phyloP scores from a whole-genome alignment of 1,284 basidiomycete species.

The Ceratobasidium sp. region DNA sequence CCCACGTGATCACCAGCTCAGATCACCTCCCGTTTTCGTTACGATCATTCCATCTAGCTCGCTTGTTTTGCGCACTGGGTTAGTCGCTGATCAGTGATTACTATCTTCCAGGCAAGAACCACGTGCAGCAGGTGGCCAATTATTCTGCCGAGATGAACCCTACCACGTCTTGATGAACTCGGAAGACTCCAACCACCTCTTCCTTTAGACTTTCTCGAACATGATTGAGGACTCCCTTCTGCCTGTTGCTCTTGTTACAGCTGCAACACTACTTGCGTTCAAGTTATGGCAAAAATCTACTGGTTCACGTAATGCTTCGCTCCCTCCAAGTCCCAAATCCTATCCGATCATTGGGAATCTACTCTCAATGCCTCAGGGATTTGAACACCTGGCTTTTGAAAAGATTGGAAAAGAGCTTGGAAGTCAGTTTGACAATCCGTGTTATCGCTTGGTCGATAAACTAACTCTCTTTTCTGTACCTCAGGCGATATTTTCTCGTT shows the following conservation, averaged over 20 bases:
- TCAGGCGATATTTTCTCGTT: conserved; percentile 30
- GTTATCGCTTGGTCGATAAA: background rate
- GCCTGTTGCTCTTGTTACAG: background rate
- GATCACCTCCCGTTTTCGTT: too few species aligned
- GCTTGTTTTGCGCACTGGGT: too few species aligned
- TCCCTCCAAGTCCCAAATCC: conserved; percentile 26
- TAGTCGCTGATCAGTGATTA: too few species aligned
- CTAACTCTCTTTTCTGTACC: background rate
- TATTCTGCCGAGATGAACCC: too few species aligned
- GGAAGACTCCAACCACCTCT: too few species aligned
- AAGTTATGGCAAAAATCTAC: background rate
- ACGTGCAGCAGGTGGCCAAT: too few species aligned
- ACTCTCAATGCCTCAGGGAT: conserved; percentile 35
- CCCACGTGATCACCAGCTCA: too few species aligned
- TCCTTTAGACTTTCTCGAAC: background rate
- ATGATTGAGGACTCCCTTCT: background rate
- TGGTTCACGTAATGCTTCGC: background rate
- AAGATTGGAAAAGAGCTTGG: conserved; percentile 26
- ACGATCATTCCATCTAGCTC: too few species aligned
- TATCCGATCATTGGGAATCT: conserved; percentile 35
- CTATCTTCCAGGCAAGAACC: too few species aligned
- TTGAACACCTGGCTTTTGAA: conserved; percentile 32
- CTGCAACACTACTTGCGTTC: background rate
- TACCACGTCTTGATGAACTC: too few species aligned
- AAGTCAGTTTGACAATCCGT: conserved; percentile 5